phyloP scores from a whole-genome alignment of 2,329 filamentous ascomycete species.

The Neocucurbitaria cava region DNA sequence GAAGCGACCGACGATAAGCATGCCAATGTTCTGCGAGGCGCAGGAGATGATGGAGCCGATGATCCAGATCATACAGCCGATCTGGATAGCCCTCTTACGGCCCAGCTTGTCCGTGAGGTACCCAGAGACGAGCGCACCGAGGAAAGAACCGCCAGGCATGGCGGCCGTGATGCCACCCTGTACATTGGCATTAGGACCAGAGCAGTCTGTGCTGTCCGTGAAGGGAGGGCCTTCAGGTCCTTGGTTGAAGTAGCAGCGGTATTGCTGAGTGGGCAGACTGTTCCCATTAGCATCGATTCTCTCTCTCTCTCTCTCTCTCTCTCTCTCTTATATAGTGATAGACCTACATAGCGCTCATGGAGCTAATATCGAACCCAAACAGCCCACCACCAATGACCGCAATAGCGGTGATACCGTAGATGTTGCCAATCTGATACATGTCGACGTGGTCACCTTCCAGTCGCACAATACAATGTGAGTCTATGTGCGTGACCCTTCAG shows the following conservation, averaged over 20 bases:
- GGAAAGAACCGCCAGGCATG: constrained; percentile 75
- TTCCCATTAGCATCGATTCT: constrained; percentile 42
- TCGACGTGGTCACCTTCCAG: constrained; percentile 1
- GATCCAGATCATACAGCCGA: constrained; percentile 61
- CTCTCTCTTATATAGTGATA: neutral
- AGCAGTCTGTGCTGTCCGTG: constrained; percentile 53
- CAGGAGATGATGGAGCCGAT: constrained; percentile 69
- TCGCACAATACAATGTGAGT: neutral
- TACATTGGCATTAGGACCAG: constrained; percentile 59
- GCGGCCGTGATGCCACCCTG: constrained; percentile 75
- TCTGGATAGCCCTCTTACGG: constrained; percentile 61
- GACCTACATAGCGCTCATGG: constrained; percentile 65
- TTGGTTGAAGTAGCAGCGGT: constrained; percentile 75
- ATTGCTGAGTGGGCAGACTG: constrained; percentile 69
- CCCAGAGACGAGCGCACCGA: constrained; percentile 68
- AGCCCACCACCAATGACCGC: constrained; percentile 70
- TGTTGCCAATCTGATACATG: constrained; percentile 59
- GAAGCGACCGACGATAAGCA: constrained; percentile 75
- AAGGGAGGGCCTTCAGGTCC: constrained; percentile 43
- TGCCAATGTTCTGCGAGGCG: constrained; percentile 69
- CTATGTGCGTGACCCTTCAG: too few relatives aligned
- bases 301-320: too few relatives aligned
- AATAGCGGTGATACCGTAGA: constrained; percentile 65
- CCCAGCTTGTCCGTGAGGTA: constrained; percentile 65
- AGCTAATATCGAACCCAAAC: constrained; percentile 81